Percentiles rank a stretch among this genome's conserved stretches.
Evolutionary conservation across 1,139 yeast genomes (phyloP).

Genomic region (Hemisphaericaspora xylanilytica): DNA sequence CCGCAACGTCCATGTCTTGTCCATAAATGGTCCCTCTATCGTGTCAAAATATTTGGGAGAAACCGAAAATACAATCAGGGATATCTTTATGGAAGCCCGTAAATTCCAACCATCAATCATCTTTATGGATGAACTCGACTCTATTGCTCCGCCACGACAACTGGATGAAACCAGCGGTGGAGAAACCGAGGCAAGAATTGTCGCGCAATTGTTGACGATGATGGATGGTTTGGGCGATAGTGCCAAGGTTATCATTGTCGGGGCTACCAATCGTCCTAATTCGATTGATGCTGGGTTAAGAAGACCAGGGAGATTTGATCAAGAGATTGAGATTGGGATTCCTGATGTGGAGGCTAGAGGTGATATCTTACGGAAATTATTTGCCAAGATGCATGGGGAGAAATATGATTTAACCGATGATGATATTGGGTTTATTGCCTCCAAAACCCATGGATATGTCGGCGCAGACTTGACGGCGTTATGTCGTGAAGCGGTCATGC

Average conservation of each 20-base stretch:
- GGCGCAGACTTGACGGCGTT: conserved; percentile 90
- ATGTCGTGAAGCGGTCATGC: conserved; percentile 85
- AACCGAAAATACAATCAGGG: conserved; percentile 80
- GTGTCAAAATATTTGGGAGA: conserved; percentile 93
- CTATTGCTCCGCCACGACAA: conserved; percentile 78
- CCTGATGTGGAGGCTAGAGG: conserved; percentile 69
- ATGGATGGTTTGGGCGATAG: conserved; percentile 85
- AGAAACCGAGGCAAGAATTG: conserved; percentile 85
- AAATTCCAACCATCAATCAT: conserved; percentile 83
- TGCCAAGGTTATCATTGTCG: conserved; percentile 73
- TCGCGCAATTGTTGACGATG: conserved; percentile 80
- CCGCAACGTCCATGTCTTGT: conserved; percentile 71
- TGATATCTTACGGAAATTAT: conserved; percentile 62
- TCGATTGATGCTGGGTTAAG: conserved; percentile 60
- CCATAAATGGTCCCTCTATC: conserved; percentile 87
- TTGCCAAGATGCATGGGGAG: conserved; percentile 52
- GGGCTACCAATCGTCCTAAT: conserved; percentile 79
- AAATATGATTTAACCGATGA: conserved; percentile 55
- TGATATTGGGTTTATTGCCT: conserved; percentile 59
- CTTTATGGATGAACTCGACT: conserved; percentile 89
- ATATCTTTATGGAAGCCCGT: conserved; percentile 80
- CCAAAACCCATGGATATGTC: conserved; percentile 57
- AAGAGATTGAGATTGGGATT: conserved; percentile 75
- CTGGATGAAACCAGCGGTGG: conserved; percentile 70
- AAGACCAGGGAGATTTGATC: conserved; percentile 80